Percentiles rank a stretch among this genome's conserved stretches.
These are phyloP conservation scores for Coemansia furcata DNA, from an alignment of 192 early-diverging fungal species.

Conservation along the genomic window DNA sequence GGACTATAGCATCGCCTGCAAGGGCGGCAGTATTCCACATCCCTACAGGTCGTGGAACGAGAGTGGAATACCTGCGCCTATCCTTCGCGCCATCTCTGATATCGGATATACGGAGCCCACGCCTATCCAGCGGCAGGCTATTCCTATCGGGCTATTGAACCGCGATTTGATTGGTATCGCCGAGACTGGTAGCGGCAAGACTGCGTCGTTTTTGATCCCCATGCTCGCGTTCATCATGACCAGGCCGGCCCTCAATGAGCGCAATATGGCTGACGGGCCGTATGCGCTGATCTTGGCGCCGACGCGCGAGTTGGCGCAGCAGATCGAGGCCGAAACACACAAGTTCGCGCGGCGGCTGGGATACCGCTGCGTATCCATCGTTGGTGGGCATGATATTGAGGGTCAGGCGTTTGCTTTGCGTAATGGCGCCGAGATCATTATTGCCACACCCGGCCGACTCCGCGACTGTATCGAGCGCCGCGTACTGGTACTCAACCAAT, in stretches of 20 bases:
- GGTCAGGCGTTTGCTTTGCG: conserved; percentile 87
- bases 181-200: conserved; percentile 94
- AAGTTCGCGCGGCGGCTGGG: conserved; percentile 89
- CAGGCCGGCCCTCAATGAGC: conserved; percentile 71
- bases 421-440: conserved; percentile 92
- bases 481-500: conserved; percentile 89
- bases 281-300: conserved; percentile 95
- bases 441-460: conserved; percentile 97
- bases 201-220: conserved; percentile 93
- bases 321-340: conserved; percentile 90
- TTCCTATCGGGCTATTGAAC: conserved; percentile 92
- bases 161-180: conserved; percentile 87
- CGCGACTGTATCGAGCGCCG: conserved; percentile 88
- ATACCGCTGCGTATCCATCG: conserved; percentile 80
- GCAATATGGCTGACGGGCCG: conserved; percentile 81
- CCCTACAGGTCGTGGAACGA: conserved; percentile 90
- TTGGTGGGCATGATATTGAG: conserved; percentile 84
- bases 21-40: conserved; percentile 87
- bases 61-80: conserved; percentile 63
- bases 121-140: conserved; percentile 96
- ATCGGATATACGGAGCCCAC: conserved; percentile 94
- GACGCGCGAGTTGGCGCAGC: conserved; percentile 95
- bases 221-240: conserved; percentile 89
- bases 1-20: conserved; percentile 93
- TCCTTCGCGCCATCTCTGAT: conserved; percentile 74